Percentiles rank a stretch among this genome's conserved stretches.
phyloP scores from a whole-genome alignment of 352 stramenopile genomes.

The Globisporangium paddicum region DNA sequence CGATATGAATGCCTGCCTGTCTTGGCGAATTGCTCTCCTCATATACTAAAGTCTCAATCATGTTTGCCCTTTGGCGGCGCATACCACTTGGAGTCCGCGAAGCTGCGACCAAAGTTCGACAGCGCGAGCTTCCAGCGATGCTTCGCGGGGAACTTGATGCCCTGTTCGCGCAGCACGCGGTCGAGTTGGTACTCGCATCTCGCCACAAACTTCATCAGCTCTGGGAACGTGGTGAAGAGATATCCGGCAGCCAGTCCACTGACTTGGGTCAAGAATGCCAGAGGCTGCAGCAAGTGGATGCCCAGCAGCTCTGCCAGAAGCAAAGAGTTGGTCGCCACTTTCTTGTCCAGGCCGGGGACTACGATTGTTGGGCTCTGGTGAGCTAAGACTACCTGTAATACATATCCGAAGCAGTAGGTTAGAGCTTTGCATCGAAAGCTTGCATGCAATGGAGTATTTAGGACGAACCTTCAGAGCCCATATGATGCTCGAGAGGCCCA shows the following conservation, averaged over 20 bases:
- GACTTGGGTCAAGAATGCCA: conserved; percentile 46
- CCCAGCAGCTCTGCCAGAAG: conserved; percentile 49
- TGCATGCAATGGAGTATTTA: not conserved
- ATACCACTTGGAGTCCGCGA: conserved; percentile 7
- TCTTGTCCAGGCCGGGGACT: conserved; percentile 12
- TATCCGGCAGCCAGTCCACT: conserved; percentile 42
- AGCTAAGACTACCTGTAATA: conserved; percentile 1
- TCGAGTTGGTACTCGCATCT: conserved; percentile 4
- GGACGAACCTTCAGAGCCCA: conserved; percentile 20
- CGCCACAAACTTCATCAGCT: conserved; percentile 3
- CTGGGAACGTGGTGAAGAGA: conserved; percentile 8
- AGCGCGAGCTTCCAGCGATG: conserved; percentile 12
- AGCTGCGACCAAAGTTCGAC: not conserved
- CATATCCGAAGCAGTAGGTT: not conserved
- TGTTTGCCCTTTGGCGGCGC: not conserved
- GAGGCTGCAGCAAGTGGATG: conserved; percentile 37
- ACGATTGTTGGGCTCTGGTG: conserved; percentile 22
- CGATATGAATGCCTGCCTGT: no score
- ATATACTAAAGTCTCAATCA: no score
- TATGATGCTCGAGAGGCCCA: conserved; percentile 20
- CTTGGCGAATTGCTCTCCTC: no score
- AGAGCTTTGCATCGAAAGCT: not conserved
- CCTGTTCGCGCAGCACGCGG: conserved; percentile 4
- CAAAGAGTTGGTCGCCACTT: conserved; percentile 30
- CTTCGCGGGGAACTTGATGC: conserved; percentile 12